phyloP scores from a whole-genome alignment of 2,329 filamentous ascomycete genomes.

The Aspergillus fischeri region DNA sequence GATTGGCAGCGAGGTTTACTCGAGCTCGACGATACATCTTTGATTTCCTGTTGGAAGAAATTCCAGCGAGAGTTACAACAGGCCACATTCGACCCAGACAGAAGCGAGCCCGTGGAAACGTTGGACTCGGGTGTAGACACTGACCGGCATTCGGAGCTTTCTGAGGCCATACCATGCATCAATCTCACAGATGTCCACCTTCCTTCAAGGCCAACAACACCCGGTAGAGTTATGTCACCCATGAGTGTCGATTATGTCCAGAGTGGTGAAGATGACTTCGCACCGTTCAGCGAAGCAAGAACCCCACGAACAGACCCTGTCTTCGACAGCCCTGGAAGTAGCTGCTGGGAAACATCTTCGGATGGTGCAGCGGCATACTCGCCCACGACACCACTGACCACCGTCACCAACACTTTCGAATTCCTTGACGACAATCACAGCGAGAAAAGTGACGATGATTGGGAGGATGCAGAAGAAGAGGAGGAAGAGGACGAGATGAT shows the following conservation, averaged over 20 bases:
- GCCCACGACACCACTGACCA: background rate
- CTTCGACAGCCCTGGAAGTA: background rate
- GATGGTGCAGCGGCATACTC: background rate
- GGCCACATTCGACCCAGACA: conserved; percentile 10
- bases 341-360: background rate
- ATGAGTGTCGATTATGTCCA: background rate
- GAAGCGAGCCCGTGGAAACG: background rate
- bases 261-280: background rate
- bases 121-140: background rate
- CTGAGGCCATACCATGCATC: background rate
- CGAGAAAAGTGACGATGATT: background rate
- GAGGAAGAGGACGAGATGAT: conserved; percentile 7
- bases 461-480: background rate
- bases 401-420: background rate
- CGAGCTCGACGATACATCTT: background rate
- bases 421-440: background rate
- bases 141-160: background rate
- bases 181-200: background rate
- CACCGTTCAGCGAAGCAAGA: background rate
- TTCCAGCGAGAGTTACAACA: conserved; percentile 11
- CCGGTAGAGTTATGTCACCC: background rate
- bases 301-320: background rate
- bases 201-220: background rate
- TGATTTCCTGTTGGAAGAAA: conserved; percentile 8
- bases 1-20: conserved; percentile 12